A percentile compares a stretch with the other conserved stretches of the same genome.
Evolutionary conservation across 2,329 filamentous ascomycete genomes (phyloP).

Genomic region (Sporothrix euskadiensis): DNA sequence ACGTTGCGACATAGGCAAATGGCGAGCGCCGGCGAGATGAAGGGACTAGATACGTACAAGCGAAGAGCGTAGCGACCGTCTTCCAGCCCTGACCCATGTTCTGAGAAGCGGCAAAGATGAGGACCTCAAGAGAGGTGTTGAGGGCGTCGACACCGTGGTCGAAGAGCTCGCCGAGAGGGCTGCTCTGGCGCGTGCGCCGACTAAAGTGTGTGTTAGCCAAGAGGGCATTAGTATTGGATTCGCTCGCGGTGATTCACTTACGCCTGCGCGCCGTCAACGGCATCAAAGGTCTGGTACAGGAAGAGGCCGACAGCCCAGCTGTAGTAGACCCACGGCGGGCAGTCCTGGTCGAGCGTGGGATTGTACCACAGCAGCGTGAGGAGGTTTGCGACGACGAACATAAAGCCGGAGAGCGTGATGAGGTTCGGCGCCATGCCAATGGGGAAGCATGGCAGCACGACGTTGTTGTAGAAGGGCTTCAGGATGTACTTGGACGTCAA

Average conservation of each 20-base stretch:
- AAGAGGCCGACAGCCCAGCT: constrained; percentile 89
- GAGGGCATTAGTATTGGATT: neutral
- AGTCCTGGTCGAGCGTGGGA: constrained; percentile 89
- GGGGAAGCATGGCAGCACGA: constrained; percentile 92
- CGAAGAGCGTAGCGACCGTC: constrained; percentile 80
- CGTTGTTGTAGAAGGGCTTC: constrained; percentile 95
- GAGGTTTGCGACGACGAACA: constrained; percentile 86
- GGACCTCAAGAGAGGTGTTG: constrained; percentile 90
- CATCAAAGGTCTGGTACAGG: constrained; percentile 97
- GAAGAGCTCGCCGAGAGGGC: constrained; percentile 92
- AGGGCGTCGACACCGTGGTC: constrained; percentile 96
- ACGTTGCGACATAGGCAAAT: neutral
- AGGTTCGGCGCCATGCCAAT: constrained; percentile 88
- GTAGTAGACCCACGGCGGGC: constrained; percentile 91
- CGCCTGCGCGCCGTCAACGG: constrained; percentile 92
- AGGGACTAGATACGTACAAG: constrained; percentile 56
- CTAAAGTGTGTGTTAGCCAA: constrained; percentile 44
- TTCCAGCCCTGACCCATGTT: constrained; percentile 92
- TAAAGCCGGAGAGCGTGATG: constrained; percentile 89
- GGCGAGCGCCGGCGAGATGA: constrained; percentile 21
- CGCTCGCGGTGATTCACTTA: constrained; percentile 48
- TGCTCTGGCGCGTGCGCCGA: constrained; percentile 85
- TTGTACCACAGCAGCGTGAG: constrained; percentile 94
- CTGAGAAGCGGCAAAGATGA: constrained; percentile 88
- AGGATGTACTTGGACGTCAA: constrained; percentile 88